These are phyloP conservation scores for Fusarium sp. DNA, from an alignment of 2,329 filamentous ascomycete genomes.

Conservation along the genomic window DNA sequence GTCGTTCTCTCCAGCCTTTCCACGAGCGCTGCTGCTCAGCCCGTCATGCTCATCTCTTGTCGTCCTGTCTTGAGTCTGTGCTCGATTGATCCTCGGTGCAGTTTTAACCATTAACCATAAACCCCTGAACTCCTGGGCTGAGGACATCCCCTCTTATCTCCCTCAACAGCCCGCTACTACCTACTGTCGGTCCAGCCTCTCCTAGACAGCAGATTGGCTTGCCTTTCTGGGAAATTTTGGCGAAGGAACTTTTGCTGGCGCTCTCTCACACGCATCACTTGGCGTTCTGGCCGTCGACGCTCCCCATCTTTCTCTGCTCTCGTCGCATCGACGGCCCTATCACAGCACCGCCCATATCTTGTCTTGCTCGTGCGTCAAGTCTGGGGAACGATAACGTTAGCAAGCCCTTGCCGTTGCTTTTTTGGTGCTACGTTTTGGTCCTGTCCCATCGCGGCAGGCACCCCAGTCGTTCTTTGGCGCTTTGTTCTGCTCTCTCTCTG, in stretches of 20 bases:
- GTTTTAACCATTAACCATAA: slow-evolving; percentile 16
- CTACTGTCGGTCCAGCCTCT: slow-evolving; percentile 41
- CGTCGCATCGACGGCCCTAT: slow-evolving; percentile 44
- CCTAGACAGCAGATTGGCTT: slow-evolving; percentile 49
- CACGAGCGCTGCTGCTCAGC: slow-evolving; percentile 26
- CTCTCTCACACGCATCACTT: slow-evolving; percentile 51
- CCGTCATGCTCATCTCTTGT: slow-evolving; percentile 7
- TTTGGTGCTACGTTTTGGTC: slow-evolving; percentile 32
- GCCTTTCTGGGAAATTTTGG: slow-evolving; percentile 51
- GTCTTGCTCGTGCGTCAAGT: slow-evolving; percentile 44
- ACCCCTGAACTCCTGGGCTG: slow-evolving; percentile 21
- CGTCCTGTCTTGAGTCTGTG: slow-evolving; percentile 10
- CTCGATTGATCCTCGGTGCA: slow-evolving; percentile 10
- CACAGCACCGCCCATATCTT: slow-evolving; percentile 45
- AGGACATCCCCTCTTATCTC: slow-evolving; percentile 43
- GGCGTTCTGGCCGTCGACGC: slow-evolving; percentile 44
- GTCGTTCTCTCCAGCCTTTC: slow-evolving; percentile 11
- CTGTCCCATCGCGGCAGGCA: slow-evolving; percentile 34
- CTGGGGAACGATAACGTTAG: slow-evolving; percentile 51
- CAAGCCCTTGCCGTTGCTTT: slow-evolving; percentile 43
- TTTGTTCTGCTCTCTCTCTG: slow-evolving; percentile 32
- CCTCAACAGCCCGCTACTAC: slow-evolving; percentile 41
- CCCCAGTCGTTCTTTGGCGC: slow-evolving; percentile 27
- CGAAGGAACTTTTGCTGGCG: slow-evolving; percentile 56
- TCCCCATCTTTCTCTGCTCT: slow-evolving; percentile 38